Conservation (phyloP, 495 filamentous ascomycete genomes). For the Astrothelium macrocarpum region DNA sequence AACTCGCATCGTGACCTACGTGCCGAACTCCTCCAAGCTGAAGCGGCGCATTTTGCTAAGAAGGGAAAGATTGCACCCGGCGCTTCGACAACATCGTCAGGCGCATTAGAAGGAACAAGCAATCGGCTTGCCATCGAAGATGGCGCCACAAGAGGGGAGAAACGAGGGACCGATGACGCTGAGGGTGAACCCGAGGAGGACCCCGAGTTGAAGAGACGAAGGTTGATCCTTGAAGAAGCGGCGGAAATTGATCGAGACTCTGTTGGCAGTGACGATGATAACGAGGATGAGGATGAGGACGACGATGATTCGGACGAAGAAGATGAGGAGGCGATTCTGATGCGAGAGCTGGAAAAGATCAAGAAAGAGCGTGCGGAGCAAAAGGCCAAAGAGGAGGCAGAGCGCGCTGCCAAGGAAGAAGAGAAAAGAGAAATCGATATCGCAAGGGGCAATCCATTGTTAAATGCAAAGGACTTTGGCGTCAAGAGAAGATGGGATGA, state of each 20-base stretch:
- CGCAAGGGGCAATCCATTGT: constrained; percentile 80
- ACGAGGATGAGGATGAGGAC: constrained; percentile 50
- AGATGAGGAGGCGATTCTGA: constrained; percentile 81
- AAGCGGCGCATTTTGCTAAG: constrained; percentile 81
- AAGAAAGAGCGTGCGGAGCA: constrained; percentile 80
- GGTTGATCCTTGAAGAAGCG: constrained; percentile 73
- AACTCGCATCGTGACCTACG: constrained; percentile 66
- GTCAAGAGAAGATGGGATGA: constrained; percentile 90
- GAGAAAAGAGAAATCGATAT: constrained; percentile 80
- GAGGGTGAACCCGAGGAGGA: constrained; percentile 53
- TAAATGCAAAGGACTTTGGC: constrained; percentile 69
- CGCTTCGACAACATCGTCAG: constrained; percentile 6
- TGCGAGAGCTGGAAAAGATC: constrained; percentile 91
- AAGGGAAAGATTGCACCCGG: constrained; percentile 49
- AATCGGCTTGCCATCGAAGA: constrained; percentile 12
- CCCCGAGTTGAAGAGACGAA: constrained; percentile 69
- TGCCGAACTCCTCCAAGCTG: constrained; percentile 80
- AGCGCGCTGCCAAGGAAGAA: constrained; percentile 65
- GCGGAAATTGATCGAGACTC: constrained; percentile 87
- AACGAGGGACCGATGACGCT: constrained; percentile 21
- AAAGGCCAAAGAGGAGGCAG: constrained; percentile 64
- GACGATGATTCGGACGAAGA: constrained; percentile 65
- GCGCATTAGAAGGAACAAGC: neutral
- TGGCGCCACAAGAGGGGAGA: constrained; percentile 25
- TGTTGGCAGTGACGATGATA: constrained; percentile 61